Evolutionary conservation across 1,139 yeast genomes (phyloP).

Genomic region (Suhomyces wounanorum): DNA sequence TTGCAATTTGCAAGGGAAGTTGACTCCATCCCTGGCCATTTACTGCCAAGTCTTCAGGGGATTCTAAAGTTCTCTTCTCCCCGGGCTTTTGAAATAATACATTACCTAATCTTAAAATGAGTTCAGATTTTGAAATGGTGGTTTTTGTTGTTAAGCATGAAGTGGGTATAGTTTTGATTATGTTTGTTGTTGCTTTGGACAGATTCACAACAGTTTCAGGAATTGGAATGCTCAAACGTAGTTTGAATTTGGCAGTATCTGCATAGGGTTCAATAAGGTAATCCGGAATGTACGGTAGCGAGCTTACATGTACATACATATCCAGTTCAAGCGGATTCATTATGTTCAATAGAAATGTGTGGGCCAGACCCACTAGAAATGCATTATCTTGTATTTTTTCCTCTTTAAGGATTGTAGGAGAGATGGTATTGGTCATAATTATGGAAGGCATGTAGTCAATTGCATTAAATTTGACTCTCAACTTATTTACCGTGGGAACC

Average conservation of each 20-base stretch:
- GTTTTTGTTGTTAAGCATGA: conserved; percentile 33
- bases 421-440: conserved; percentile 15
- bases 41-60: conserved; percentile 26
- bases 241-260: conserved; percentile 14
- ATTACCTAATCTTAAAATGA: conserved; percentile 30
- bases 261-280: conserved; percentile 13
- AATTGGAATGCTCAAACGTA: conserved; percentile 29
- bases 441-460: conserved; percentile 36
- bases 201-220: conserved; percentile 24
- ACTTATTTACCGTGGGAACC: conserved; percentile 33
- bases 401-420: conserved; percentile 8
- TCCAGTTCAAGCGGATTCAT: conserved; percentile 30
- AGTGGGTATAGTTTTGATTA: conserved; percentile 35
- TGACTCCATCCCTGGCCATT: conserved; percentile 38
- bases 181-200: conserved; percentile 16
- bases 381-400: conserved; percentile 8
- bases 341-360: conserved; percentile 29
- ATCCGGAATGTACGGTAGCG: conserved; percentile 19
- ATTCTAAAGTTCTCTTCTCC: conserved; percentile 14
- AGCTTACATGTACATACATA: conserved; percentile 20
- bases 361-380: conserved; percentile 15
- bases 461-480: conserved; percentile 34
- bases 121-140: conserved; percentile 34
- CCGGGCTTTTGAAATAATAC: conserved; percentile 11
- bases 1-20: conserved; percentile 28